Evolutionary conservation across 257 asterid genomes (phyloP), one percentile per base, ranked within the genome.

Genomic region (Nicotiana sylvestris): DNA sequence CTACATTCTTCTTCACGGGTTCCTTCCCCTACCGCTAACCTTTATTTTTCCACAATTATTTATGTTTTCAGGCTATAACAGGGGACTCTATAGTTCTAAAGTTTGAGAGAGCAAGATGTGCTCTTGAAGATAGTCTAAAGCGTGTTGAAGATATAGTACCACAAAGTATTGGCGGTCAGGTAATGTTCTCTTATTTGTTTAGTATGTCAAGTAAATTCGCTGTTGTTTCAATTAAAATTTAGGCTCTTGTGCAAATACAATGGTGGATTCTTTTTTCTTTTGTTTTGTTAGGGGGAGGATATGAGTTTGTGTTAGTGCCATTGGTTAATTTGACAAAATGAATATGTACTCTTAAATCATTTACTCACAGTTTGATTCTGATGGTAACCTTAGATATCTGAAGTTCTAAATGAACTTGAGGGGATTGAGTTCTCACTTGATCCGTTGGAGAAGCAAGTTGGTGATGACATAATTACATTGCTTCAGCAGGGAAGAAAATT

Each of bases 61-160:
- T 49, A 15, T 51, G 43, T 49, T 49, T 49, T 85, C 92, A 97
- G 99, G 99, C 99, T 55, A 91, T 95, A 78, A 97, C 99, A 0
- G 98, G 99, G 70, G 98, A 95, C 70, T 95, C 99, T 57, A 91
- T 95, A 67, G 96, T 93, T 76, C 86, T 90, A 83, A 97, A 97
- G 85, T 95, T 97, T 89, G 97, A 93, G 91, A 95, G 91, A 88
- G 97, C 99, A 83, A 92, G 97, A 88, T 87, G 92, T 88, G 96
- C 99, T 70, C 91, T 97, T 76, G 93, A 88, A 87, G 98, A 93
- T 88, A 89, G 98, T 86, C 89, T 97, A 83, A 90, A 83, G 83
- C 94, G 97, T 51, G 99, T 97, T 81, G 98, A 95, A 89, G 98
- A 95, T 86, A 92, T 96, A 84, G 99, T 96, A 82, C 94, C 97